phyloP scores from a whole-genome alignment of 257 asterid genomes.

The Haberlea rhodopensis region DNA sequence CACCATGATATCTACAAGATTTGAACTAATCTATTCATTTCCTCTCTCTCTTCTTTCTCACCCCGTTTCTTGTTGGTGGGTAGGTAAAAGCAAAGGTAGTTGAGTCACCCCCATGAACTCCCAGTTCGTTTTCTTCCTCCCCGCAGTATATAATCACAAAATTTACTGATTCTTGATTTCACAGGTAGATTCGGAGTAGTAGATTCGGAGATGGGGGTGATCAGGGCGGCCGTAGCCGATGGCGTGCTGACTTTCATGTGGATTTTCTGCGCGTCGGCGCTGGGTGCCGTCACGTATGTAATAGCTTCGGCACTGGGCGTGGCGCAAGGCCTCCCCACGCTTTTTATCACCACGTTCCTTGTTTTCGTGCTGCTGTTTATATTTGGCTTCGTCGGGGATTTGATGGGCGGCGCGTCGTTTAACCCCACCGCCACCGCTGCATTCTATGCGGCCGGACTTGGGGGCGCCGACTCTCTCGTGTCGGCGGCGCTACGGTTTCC shows the following conservation, averaged over 20 bases:
- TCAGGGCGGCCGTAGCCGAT: conserved; percentile 48
- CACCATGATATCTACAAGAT: too few relatives aligned
- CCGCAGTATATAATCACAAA: too few relatives aligned
- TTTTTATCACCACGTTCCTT: conserved; percentile 51
- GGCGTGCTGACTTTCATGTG: conserved; percentile 45
- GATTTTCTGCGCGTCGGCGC: conserved; percentile 49
- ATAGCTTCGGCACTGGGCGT: conserved; percentile 52
- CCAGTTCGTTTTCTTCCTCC: too few relatives aligned
- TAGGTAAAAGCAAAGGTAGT: too few relatives aligned
- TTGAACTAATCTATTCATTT: too few relatives aligned
- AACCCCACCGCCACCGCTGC: conserved; percentile 84
- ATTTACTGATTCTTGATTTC: too few relatives aligned
- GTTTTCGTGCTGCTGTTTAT: conserved; percentile 50
- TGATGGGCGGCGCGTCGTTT: conserved; percentile 78
- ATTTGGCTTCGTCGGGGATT: conserved; percentile 64
- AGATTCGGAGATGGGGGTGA: conserved; percentile 19
- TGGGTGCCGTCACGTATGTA: conserved; percentile 48
- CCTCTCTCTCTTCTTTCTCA: too few relatives aligned
- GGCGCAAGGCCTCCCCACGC: conserved; percentile 37
- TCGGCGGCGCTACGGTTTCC: conserved; percentile 81
- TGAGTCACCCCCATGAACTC: too few relatives aligned
- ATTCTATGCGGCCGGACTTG: conserved; percentile 71
- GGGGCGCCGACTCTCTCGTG: conserved; percentile 51
- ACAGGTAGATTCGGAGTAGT: too few relatives aligned
- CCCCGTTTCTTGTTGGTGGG: too few relatives aligned